These are phyloP conservation scores for Lagenaria siceraria DNA, from an alignment of 306 rosid genomes.

Conservation along the genomic window DNA sequence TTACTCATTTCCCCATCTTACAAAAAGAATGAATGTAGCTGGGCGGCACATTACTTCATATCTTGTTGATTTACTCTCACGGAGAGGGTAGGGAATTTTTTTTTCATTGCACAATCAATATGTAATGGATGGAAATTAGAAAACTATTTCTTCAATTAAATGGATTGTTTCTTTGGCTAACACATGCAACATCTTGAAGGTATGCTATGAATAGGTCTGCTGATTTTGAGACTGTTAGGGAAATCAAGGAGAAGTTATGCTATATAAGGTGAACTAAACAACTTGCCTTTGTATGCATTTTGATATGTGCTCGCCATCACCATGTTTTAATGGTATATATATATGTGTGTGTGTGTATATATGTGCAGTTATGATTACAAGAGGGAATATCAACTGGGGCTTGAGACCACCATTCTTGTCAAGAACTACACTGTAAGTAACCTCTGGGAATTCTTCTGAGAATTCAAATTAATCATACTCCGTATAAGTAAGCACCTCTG, in stretches of 20 bases:
- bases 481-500: background rate
- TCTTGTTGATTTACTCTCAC: conserved; percentile 94
- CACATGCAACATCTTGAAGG: conserved; percentile 34
- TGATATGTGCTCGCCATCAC: conserved; percentile 8
- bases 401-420: conserved; percentile 95
- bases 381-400: conserved; percentile 98
- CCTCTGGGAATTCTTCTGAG: background rate
- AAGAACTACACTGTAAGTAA: conserved; percentile 82
- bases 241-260: conserved; percentile 95
- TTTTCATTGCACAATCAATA: conserved; percentile 6
- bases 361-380: conserved; percentile 84
- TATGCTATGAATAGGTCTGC: conserved; percentile 83
- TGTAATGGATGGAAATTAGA: background rate
- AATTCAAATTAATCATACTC: background rate
- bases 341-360: conserved; percentile 9
- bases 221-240: conserved; percentile 98
- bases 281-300: conserved; percentile 5
- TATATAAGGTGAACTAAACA: conserved; percentile 57
- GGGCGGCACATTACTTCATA: conserved; percentile 96
- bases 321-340: background rate
- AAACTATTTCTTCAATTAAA: background rate
- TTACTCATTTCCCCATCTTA: conserved; percentile 93
- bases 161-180: conserved; percentile 13
- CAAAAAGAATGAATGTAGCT: conserved; percentile 98
- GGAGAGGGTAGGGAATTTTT: conserved; percentile 72